Conservation (phyloP, 169 alveolate species). For the Pseudocohnilembus persalinus region DNA sequence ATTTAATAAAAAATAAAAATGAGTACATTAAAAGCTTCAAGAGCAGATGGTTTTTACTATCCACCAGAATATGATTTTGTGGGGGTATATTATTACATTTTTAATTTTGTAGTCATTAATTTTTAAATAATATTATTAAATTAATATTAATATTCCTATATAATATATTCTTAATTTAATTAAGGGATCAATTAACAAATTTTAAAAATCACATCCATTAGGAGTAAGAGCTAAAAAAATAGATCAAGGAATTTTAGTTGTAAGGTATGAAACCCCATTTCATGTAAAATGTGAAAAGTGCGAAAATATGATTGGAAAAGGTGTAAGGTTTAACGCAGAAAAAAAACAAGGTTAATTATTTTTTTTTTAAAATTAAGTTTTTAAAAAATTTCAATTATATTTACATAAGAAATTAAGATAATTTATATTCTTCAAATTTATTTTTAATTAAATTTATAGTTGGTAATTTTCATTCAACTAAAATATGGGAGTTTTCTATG, state of each 20-base stretch:
- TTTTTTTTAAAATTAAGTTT: background rate
- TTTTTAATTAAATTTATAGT: conserved; percentile 11
- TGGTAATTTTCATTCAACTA: conserved; percentile 33
- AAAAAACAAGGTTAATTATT: conserved; percentile 24
- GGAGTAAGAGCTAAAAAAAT: conserved; percentile 30
- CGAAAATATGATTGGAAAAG: conserved; percentile 42
- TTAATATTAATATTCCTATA: background rate
- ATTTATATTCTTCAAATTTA: background rate
- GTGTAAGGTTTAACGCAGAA: conserved; percentile 38
- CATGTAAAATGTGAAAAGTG: conserved; percentile 44
- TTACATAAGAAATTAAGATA: background rate
- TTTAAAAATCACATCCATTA: conserved; percentile 25
- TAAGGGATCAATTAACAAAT: conserved; percentile 34
- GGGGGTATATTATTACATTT: background rate
- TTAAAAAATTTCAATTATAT: background rate
- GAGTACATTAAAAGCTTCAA: conserved; percentile 39
- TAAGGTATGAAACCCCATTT: conserved; percentile 42
- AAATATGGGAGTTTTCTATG: conserved; percentile 42
- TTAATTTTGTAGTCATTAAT: background rate
- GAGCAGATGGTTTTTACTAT: conserved; percentile 42
- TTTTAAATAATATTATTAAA: background rate
- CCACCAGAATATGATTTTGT: conserved; percentile 22
- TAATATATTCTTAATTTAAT: background rate
- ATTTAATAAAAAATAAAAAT: background rate
- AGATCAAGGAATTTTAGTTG: conserved; percentile 22